phyloP scores from a whole-genome alignment of 1,284 basidiomycete species.

The Cryptococcus sp. region DNA sequence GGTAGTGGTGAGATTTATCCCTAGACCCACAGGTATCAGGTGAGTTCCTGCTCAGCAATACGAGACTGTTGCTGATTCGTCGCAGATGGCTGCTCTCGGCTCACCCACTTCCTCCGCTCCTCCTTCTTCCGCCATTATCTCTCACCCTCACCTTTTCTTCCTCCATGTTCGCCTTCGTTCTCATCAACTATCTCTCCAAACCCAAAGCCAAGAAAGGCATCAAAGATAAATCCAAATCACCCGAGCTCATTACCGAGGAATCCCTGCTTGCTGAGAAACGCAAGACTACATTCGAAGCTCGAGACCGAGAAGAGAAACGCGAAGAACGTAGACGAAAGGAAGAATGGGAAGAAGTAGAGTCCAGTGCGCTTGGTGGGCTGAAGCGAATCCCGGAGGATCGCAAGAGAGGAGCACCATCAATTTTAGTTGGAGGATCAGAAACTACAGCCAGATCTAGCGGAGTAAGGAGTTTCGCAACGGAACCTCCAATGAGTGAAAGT shows the following conservation, averaged over 20 bases:
- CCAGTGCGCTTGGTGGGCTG: conserved; percentile 12
- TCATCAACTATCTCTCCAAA: conserved; percentile 34
- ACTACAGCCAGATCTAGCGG: conserved; percentile 5
- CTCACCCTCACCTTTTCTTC: conserved; percentile 38
- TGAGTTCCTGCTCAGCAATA: conserved; percentile 9
- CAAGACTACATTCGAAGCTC: conserved; percentile 6
- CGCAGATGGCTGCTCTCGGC: conserved; percentile 35
- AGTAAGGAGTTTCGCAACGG: background rate
- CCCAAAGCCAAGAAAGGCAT: conserved; percentile 2
- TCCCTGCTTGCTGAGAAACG: conserved; percentile 11
- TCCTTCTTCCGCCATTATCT: conserved; percentile 40
- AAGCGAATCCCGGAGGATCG: conserved; percentile 13
- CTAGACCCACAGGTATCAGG: conserved; percentile 43
- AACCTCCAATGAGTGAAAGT: background rate
- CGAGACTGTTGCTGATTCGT: background rate
- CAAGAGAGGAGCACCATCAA: conserved; percentile 6
- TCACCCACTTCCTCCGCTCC: conserved; percentile 39
- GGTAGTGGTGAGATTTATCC: conserved; percentile 44
- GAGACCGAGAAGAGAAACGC: conserved; percentile 13
- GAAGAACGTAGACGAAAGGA: conserved; percentile 14
- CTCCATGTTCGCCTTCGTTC: conserved; percentile 33
- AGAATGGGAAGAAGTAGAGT: conserved; percentile 28
- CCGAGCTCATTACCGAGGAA: conserved; percentile 11
- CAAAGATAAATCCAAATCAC: background rate
- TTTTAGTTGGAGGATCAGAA: conserved; percentile 22